Base-by-base conservation (phyloP, 345 rosid genomes). In the Lumnitzera littorea region DNA sequence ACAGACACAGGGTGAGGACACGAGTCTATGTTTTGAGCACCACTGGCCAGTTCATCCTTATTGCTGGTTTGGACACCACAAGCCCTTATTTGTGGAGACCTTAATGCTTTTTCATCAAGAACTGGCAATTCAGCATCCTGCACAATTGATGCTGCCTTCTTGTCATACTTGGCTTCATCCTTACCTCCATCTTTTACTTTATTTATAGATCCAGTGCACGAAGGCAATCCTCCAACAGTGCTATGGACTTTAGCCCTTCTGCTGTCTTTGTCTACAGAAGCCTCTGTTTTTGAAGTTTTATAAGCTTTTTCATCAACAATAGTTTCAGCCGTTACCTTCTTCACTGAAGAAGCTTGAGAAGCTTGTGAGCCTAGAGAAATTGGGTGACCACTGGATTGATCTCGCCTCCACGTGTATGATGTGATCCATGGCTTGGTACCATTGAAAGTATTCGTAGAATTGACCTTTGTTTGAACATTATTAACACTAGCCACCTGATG, bases 351-450 rank as follows among this genome's bases (percentile, higher is more conserved):
- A 53, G 48, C 63, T 63, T 61, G 61, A 15, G 54, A 56, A 17
- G 62, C 48, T 53, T 3, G 17, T 41, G 70, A 43, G 50, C 56
- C 71, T 66, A 53, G 54, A 20, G 68, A 55, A 27, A 67, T 29
- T 13, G 43, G 47, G 41, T 60, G 71, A 57, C 60, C 20, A 54
- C 64, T 64, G 48, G 74, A 41, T 48, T 63, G 62, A 61, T 74
- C 80, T 54, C 58, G 76, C 56, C 81, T 59, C 56, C 60, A 65
- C 46, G 64, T 72, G 53, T 78, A 76, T 65, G 70, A 51, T 57
- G 71, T 71, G 47, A 74, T 62, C 66, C 66, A 67, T 5, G 76
- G 70, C 65, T 76, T 76, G 63, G 59, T 73, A 55, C 65, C 31
- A 63, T 58, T 70, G 50, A 72, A 69, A 68, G 53, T 61, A 57